Conservation (phyloP, 768 basidiomycete species). For the Lactarius indigo region DNA sequence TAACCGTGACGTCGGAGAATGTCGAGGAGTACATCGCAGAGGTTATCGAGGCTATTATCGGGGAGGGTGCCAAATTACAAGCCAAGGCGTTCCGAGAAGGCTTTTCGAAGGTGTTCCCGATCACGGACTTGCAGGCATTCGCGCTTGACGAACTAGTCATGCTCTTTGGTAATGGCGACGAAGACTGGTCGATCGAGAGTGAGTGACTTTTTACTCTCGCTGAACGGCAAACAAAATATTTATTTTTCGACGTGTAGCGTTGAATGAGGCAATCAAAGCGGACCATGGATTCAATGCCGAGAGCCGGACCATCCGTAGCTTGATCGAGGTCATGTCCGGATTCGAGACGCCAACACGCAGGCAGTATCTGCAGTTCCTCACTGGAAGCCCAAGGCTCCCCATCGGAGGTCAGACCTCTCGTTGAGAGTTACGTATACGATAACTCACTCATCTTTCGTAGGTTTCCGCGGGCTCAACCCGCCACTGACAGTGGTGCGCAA, state of each 20-base stretch:
- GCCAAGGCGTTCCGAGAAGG: constrained; percentile 91
- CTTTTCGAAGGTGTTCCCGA: constrained; percentile 94
- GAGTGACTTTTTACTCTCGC: constrained; percentile 33
- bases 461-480: constrained; percentile 93
- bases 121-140: constrained; percentile 86
- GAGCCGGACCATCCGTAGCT: constrained; percentile 83
- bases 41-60: constrained; percentile 85
- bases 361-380: constrained; percentile 93
- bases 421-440: constrained; percentile 3
- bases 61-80: constrained; percentile 72
- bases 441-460: constrained; percentile 36
- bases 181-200: constrained; percentile 96
- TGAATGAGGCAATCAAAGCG: constrained; percentile 88
- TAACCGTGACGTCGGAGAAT: constrained; percentile 81
- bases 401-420: constrained; percentile 71
- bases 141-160: constrained; percentile 93
- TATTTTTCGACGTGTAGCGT: constrained; percentile 49
- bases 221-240: neutral
- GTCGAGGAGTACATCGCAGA: constrained; percentile 85
- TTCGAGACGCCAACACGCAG: constrained; percentile 74
- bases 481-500: constrained; percentile 95
- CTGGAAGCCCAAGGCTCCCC: constrained; percentile 93
- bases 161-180: constrained; percentile 95
- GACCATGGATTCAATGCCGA: constrained; percentile 98
- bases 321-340: constrained; percentile 82